phyloP scores from a whole-genome alignment of 345 rosid genomes.

The Syzygium aqueum region DNA sequence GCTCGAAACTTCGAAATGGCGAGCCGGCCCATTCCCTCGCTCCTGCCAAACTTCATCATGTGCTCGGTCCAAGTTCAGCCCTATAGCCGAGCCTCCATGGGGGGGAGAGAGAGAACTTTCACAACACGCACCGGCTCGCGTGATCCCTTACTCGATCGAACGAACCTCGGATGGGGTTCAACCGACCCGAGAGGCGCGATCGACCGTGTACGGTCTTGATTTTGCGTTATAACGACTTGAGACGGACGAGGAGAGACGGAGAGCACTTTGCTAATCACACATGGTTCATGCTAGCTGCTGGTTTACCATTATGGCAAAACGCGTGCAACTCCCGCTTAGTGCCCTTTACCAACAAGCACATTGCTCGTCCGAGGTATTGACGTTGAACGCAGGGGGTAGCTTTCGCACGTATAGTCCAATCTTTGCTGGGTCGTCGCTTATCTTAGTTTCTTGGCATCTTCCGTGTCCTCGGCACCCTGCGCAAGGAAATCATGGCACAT shows the following conservation, averaged over 20 bases:
- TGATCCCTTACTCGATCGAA: not conserved
- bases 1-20: not conserved
- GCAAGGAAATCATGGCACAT: not conserved
- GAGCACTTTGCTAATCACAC: not conserved
- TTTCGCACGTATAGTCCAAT: not conserved
- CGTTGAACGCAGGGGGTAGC: not conserved
- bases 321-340: not conserved
- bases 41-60: not conserved
- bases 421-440: not conserved
- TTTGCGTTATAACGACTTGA: not conserved
- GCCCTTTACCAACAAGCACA: not conserved
- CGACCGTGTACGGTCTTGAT: not conserved
- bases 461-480: not conserved
- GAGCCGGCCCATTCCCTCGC: not conserved
- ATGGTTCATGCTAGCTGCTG: no score
- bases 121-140: not conserved
- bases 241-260: not conserved
- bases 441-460: not conserved
- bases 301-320: not conserved
- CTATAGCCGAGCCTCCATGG: not conserved
- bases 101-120: not conserved
- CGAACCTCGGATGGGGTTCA: not conserved
- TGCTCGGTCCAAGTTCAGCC: not conserved
- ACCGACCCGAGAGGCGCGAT: not conserved
- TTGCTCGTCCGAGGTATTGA: not conserved